Evolutionary conservation across 2,329 filamentous ascomycete species (phyloP).

Genomic region (Hymenoscyphus fructigenus): DNA sequence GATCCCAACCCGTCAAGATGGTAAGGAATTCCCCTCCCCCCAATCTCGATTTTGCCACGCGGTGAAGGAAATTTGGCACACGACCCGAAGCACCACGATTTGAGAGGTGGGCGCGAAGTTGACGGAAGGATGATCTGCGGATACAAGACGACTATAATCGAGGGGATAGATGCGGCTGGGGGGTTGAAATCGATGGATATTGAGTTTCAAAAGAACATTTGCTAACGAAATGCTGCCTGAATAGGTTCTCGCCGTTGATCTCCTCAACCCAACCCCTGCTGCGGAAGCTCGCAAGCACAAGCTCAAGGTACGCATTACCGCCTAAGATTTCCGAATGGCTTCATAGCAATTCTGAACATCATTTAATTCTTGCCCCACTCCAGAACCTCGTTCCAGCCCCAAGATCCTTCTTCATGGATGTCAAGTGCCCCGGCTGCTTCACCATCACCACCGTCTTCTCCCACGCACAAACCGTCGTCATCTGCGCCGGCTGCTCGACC

Average conservation of each 20-base stretch:
- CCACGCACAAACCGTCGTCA: slow-evolving; percentile 99
- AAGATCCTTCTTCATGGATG: slow-evolving; percentile 99
- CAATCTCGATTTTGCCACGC: slow-evolving; percentile 22
- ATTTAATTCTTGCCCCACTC: slow-evolving; percentile 15
- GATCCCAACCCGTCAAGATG: slow-evolving; percentile 63
- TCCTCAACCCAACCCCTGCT: slow-evolving; percentile 97
- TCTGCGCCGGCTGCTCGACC: slow-evolving; percentile 99
- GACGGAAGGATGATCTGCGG: slow-evolving; percentile 9
- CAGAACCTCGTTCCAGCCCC: slow-evolving; percentile 92
- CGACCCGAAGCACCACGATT: slow-evolving; percentile 25
- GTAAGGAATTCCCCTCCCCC: slow-evolving; percentile 49
- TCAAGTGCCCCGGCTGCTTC: slow-evolving; percentile 99
- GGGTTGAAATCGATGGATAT: slow-evolving; percentile 25
- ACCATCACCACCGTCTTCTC: slow-evolving; percentile 99
- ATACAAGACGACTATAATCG: not conserved
- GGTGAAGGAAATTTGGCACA: slow-evolving; percentile 32
- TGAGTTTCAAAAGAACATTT: slow-evolving; percentile 34
- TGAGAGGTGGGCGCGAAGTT: slow-evolving; percentile 14
- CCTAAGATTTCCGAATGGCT: slow-evolving; percentile 4
- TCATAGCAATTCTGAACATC: slow-evolving; percentile 11
- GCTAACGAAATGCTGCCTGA: slow-evolving; percentile 47
- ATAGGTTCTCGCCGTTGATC: slow-evolving; percentile 99
- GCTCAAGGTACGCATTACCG: slow-evolving; percentile 79
- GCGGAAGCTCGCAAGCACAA: slow-evolving; percentile 99
- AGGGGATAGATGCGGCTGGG: slow-evolving; percentile 12